phyloP scores from a whole-genome alignment of 306 rosid genomes.

The Elaeagnus macrophylla region DNA sequence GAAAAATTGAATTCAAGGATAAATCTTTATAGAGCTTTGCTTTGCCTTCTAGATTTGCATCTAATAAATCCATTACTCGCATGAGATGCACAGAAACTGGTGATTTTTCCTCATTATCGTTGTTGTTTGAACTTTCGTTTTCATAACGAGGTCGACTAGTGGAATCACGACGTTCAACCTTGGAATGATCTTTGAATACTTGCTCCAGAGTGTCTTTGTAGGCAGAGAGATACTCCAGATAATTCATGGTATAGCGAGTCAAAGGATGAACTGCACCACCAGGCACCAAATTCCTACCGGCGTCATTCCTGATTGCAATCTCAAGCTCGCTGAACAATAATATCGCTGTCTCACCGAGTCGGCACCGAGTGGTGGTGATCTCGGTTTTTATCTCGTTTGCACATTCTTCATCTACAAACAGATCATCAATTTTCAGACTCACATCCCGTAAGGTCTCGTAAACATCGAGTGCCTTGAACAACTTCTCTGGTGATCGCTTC shows the following conservation, averaged over 20 bases:
- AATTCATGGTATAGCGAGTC: constrained; percentile 75
- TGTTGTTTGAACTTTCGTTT: neutral
- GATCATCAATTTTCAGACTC: constrained; percentile 7
- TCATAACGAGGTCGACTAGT: neutral
- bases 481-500: constrained; percentile 52
- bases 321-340: constrained; percentile 53
- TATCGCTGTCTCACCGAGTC: constrained; percentile 32
- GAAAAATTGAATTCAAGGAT: constrained; percentile 44
- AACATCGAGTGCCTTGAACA: constrained; percentile 69
- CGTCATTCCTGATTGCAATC: constrained; percentile 49
- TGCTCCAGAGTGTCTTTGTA: constrained; percentile 59
- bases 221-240: constrained; percentile 64
- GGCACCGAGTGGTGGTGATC: constrained; percentile 15
- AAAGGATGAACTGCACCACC: constrained; percentile 72
- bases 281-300: constrained; percentile 50
- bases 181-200: constrained; percentile 28
- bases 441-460: constrained; percentile 56
- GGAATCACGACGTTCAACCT: neutral
- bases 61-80: constrained; percentile 52
- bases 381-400: constrained; percentile 35
- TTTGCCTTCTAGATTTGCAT: constrained; percentile 43
- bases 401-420: constrained; percentile 12
- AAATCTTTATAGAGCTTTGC: constrained; percentile 46
- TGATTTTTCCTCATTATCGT: constrained; percentile 19
- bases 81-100: constrained; percentile 34